A percentile compares a stretch with the other conserved stretches of the same genome.
Conservation (phyloP, 768 basidiomycete genomes). For the Gelatoporia subvermispora region DNA sequence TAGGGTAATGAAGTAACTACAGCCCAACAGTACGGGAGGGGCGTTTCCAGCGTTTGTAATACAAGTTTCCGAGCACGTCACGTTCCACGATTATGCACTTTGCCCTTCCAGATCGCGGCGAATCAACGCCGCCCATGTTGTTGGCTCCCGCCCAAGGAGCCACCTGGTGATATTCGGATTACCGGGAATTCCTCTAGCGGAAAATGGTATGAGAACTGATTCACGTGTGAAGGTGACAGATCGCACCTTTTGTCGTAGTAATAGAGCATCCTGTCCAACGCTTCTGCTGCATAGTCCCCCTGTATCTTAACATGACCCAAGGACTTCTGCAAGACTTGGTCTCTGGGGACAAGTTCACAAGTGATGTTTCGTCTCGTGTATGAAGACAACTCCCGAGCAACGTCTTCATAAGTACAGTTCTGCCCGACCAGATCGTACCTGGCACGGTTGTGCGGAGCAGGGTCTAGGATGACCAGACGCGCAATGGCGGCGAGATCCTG, state of each 20-base stretch:
- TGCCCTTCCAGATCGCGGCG: conserved; percentile 11
- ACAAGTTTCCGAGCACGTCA: no score
- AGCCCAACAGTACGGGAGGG: no score
- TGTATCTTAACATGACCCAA: conserved; percentile 3
- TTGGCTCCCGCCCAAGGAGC: conserved; percentile 29
- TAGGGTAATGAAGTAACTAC: no score
- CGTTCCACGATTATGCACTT: no score
- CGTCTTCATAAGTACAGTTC: conserved; percentile 25
- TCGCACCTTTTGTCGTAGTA: conserved; percentile 28
- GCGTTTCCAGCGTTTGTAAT: no score
- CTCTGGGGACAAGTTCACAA: conserved; percentile 15
- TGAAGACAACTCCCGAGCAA: conserved; percentile 17
- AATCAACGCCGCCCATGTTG: conserved; percentile 21
- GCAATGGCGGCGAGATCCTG: conserved; percentile 25
- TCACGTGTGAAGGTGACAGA: neutral
- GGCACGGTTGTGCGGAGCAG: conserved; percentile 26
- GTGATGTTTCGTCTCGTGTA: conserved; percentile 12
- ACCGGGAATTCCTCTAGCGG: conserved; percentile 26
- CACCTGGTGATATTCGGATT: conserved; percentile 27
- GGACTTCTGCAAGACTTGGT: conserved; percentile 9
- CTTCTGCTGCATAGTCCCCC: conserved; percentile 20
- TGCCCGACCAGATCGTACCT: conserved; percentile 31
- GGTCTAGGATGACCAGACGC: conserved; percentile 23
- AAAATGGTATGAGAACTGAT: neutral
- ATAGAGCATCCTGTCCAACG: conserved; percentile 25